Evolutionary conservation across 2,329 filamentous ascomycete species (phyloP), one percentile per base, ranked within the genome.

Genomic region (Biscogniauxia marginata): DNA sequence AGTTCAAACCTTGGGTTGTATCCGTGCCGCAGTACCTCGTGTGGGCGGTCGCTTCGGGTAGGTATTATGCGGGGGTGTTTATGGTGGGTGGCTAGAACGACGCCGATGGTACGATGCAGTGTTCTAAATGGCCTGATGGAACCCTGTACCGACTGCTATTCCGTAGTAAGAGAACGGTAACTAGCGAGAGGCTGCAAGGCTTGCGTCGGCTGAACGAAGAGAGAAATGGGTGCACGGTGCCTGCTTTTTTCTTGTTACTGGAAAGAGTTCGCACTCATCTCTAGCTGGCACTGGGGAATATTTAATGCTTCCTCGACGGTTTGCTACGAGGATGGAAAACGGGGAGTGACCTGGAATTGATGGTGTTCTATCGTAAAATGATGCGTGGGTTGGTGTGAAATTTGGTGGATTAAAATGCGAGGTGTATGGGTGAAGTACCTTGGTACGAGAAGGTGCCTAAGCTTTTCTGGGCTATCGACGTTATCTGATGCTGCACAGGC

Each of bases 41-140:
- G 24, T 55, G 34, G 50, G 39, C 19, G 48, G 53, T 20, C 48
- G 44, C 50, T 48, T 44, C 7, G 49, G 21, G 16, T 18, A 45
- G 44, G 39, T 30, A 34, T 44, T 50, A 46, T 53, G 51, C 55
- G 52, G 52, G 48, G 49, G 44, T 7, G 9, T 46, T 22, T 16
- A 8, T 46, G 20, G 44, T 22, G 44, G 20, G 44, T 46, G 44
- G 44, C 18, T 46, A 20, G 44, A 55, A 55, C 55, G 58, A 46
- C 25, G 18, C 18, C 11, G 45, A 49, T 61, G 58, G 58, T 60
- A 55, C 58, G 58, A 60, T 60, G 43, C 50, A 39, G 55, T 48
- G 44, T 24, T 34, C 30, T 21, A 46, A 57, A 58, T 53, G 51
- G 53, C 24, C 45, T 46, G 45, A 46, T 46, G 45, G 45, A 46